phyloP scores from a whole-genome alignment of 1,284 basidiomycete genomes.

The Ceratobasidium sp. region DNA sequence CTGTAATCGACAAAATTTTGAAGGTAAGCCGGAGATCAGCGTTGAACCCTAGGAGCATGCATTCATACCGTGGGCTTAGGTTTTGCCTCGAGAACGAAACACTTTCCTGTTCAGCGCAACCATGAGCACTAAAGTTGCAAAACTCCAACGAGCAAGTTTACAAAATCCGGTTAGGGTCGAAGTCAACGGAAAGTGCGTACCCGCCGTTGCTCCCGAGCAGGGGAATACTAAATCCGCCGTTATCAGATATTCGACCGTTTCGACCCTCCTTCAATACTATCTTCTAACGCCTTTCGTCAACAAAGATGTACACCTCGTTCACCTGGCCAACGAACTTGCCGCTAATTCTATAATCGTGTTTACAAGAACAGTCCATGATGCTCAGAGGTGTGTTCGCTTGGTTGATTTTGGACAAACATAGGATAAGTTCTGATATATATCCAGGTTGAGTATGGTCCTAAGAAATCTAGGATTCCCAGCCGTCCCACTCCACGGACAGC shows the following conservation, averaged over 20 bases:
- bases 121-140: slow-evolving; percentile 99
- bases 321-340: slow-evolving; percentile 87
- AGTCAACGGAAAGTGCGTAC: slow-evolving; percentile 85
- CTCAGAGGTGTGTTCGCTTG: slow-evolving; percentile 64
- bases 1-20: slow-evolving; percentile 96
- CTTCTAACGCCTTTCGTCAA: slow-evolving; percentile 91
- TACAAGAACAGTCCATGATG: slow-evolving; percentile 94
- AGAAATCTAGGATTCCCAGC: slow-evolving; percentile 93
- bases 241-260: slow-evolving; percentile 92
- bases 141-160: slow-evolving; percentile 95
- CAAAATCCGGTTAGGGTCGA: slow-evolving; percentile 95
- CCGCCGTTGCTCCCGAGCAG: not conserved
- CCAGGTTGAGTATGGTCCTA: slow-evolving; percentile 78
- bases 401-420: not conserved
- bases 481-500: slow-evolving; percentile 94
- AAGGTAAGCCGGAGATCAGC: slow-evolving; percentile 54
- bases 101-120: slow-evolving; percentile 99
- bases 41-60: not conserved
- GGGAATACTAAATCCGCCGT: not conserved
- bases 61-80: slow-evolving; percentile 43
- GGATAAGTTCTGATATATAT: slow-evolving; percentile 6
- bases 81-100: slow-evolving; percentile 91
- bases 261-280: slow-evolving; percentile 95
- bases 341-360: slow-evolving; percentile 97
- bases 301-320: slow-evolving; percentile 92